Base-by-base conservation (phyloP, 441 rosid species). In the Populus trichocarpa region DNA sequence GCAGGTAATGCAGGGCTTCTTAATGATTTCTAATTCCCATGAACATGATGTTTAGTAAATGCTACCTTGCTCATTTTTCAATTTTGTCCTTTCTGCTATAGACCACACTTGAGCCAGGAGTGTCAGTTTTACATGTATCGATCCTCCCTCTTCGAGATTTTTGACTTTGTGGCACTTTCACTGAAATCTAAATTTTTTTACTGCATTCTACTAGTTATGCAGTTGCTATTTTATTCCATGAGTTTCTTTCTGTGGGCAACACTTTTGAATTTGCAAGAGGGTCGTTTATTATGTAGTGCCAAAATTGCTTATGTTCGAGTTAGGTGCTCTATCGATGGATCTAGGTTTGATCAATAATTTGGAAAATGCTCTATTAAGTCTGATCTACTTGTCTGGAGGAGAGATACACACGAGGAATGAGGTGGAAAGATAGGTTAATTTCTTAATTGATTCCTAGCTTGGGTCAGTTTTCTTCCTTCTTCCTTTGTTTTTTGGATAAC, bases 1-100 rank as follows among this genome's bases (percentile, higher is more conserved):
- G 89, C 99, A 94, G 96, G 99, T 96, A 78, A 80, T 46, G 64
- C 57, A 67, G 72, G 22, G 14, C n/a, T 23, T 26, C 67, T 23
- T 64, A 26, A 64, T 64, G 67, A 64, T 23, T 12, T 23, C 67
- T 23, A 23, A 3, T 64, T 64, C 20, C 20, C 20, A 46, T 14
- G 57, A 46, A 5, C 7, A 46, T 46, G 57, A 46, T 46, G 57
- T 46, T 14, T 14, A 14, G 57, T 46, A 46, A 46, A 46, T 46
- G 57, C 57, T 46, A 46, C 18, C 16, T 14, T 46, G 57, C 18
- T 46, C 57, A 14, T 14, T 46, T 42, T 46, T 46, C 57, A 46
- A 14, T 14, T 14, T 13, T 14, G 57, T 46, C 7, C 57, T 46
- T 46, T 46, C 20, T 46, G 57, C 20, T 46, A 46, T 46, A 46